Percentiles rank a stretch among this genome's conserved stretches.
Evolutionary conservation across 2,329 filamentous ascomycete genomes (phyloP).

Genomic region (Teratosphaeria gauchensis): DNA sequence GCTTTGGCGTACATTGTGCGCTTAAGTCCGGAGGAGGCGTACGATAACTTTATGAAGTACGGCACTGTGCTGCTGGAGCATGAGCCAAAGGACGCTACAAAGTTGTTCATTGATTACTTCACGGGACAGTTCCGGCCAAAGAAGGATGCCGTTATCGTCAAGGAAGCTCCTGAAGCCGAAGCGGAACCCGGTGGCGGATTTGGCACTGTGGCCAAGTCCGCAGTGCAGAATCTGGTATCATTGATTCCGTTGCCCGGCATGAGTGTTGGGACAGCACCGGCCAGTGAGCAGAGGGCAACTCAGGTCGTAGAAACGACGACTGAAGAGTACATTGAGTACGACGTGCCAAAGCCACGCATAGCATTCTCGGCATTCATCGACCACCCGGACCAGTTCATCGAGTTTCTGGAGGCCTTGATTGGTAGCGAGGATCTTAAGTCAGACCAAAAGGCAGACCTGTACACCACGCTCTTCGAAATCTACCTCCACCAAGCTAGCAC

Average conservation of each 20-base stretch:
- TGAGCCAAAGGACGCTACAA: constrained; percentile 70
- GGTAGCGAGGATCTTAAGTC: constrained; percentile 60
- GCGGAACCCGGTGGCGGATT: constrained; percentile 22
- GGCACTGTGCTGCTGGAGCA: constrained; percentile 83
- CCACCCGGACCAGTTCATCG: constrained; percentile 81
- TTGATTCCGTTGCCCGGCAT: constrained; percentile 80
- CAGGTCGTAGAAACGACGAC: constrained; percentile 45
- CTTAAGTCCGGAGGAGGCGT: constrained; percentile 72
- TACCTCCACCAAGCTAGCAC: constrained; percentile 82
- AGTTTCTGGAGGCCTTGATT: constrained; percentile 83
- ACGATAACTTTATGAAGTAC: constrained; percentile 88
- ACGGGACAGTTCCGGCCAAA: constrained; percentile 72
- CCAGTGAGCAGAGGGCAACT: constrained; percentile 25
- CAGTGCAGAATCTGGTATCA: constrained; percentile 76
- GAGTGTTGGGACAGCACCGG: constrained; percentile 49
- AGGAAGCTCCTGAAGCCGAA: constrained; percentile 29
- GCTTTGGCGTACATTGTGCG: constrained; percentile 88
- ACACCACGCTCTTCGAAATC: constrained; percentile 96
- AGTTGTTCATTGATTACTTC: constrained; percentile 90
- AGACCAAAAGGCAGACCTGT: constrained; percentile 72
- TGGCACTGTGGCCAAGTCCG: constrained; percentile 51
- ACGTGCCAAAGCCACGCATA: constrained; percentile 69
- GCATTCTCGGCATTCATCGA: constrained; percentile 97
- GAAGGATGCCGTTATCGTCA: constrained; percentile 48
- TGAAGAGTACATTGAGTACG: constrained; percentile 53